These are phyloP conservation scores for Aegilops speltoides DNA, from an alignment of 176 grass and related monocot species.

Conservation along the genomic window DNA sequence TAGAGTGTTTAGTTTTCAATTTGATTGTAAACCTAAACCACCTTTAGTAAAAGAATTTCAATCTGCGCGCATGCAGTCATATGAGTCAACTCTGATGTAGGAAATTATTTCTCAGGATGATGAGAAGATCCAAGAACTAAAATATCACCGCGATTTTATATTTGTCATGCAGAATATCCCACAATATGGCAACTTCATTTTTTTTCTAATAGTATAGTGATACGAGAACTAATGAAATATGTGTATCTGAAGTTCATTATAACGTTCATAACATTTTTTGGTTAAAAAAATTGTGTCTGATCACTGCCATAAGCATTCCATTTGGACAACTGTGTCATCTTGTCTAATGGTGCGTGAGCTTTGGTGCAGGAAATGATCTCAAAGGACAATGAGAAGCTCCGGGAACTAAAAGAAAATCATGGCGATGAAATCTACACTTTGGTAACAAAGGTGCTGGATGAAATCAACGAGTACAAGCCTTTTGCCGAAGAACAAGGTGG, in stretches of 20 bases:
- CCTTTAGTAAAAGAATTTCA: not conserved
- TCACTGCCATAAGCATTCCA: not conserved
- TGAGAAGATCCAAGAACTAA: no score
- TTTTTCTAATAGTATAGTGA: not conserved
- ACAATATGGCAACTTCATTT: not conserved
- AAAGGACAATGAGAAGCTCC: slow-evolving; percentile 29
- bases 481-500: not conserved
- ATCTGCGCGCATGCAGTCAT: no score
- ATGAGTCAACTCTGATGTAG: no score
- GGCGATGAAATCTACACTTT: slow-evolving; percentile 32
- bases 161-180: no score
- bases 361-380: slow-evolving; percentile 40
- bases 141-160: no score
- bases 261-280: not conserved
- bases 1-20: not conserved
- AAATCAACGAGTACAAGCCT: slow-evolving; percentile 33
- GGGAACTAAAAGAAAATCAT: slow-evolving; percentile 27
- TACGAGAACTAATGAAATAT: not conserved
- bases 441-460: slow-evolving; percentile 31
- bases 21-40: not conserved
- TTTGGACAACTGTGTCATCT: not conserved
- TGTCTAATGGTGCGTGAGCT: not conserved
- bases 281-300: not conserved
- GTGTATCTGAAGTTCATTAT: not conserved
- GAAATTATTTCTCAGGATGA: no score